Conservation (phyloP, 2,329 filamentous ascomycete genomes). For the Exophiala sp. region DNA sequence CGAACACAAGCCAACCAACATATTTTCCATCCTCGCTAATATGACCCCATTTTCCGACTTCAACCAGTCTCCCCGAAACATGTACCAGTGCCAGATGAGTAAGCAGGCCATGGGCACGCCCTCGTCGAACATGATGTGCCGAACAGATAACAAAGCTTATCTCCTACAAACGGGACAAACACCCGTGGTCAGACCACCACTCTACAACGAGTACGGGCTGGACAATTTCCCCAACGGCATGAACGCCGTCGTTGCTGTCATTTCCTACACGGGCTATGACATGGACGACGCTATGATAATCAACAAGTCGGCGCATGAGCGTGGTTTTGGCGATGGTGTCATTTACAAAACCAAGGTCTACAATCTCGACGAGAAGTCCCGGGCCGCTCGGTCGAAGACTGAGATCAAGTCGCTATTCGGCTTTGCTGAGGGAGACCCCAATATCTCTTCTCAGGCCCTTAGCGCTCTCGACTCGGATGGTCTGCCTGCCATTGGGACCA, state of each 20-base stretch:
- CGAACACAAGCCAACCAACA: conserved; percentile 91
- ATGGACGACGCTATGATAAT: conserved; percentile 99
- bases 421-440: conserved; percentile 59
- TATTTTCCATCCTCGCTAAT: conserved; percentile 94
- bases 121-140: conserved; percentile 75
- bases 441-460: conserved; percentile 65
- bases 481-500: conserved; percentile 73
- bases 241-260: conserved; percentile 94
- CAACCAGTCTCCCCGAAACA: conserved; percentile 97
- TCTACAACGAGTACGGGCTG: conserved; percentile 93
- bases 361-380: conserved; percentile 70
- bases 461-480: conserved; percentile 81
- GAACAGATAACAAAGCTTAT: conserved; percentile 97
- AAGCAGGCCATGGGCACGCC: conserved; percentile 99
- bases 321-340: conserved; percentile 90
- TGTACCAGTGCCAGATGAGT: conserved; percentile 99
- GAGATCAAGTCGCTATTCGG: conserved; percentile 81
- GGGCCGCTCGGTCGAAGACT: conserved; percentile 62
- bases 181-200: conserved; percentile 82
- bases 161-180: conserved; percentile 93
- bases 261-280: conserved; percentile 98
- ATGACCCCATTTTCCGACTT: conserved; percentile 99
- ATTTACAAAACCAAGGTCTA: conserved; percentile 98
- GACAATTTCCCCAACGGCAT: conserved; percentile 98
- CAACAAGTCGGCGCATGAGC: conserved; percentile 94